A percentile compares a stretch with the other conserved stretches of the same genome.
Evolutionary conservation across 2,329 filamentous ascomycete genomes (phyloP).

Genomic region (Karstenula rhodostoma): DNA sequence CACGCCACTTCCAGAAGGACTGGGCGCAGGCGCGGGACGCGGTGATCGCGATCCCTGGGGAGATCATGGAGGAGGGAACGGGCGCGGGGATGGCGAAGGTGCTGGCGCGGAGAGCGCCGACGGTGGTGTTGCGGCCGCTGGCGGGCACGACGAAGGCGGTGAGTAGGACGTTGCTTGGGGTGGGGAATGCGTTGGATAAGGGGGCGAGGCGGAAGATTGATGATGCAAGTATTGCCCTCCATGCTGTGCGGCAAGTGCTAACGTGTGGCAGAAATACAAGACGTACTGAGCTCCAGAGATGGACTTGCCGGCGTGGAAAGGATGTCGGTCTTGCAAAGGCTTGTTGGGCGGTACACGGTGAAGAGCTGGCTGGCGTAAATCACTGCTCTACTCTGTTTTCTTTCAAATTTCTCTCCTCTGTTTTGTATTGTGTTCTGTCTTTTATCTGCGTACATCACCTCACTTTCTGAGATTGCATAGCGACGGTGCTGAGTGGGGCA

Average conservation of each 20-base stretch:
- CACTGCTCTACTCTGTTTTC: neutral
- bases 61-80: slow-evolving; percentile 85
- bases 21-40: slow-evolving; percentile 87
- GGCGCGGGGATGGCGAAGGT: slow-evolving; percentile 82
- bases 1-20: slow-evolving; percentile 83
- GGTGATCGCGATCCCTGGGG: slow-evolving; percentile 91
- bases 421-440: neutral
- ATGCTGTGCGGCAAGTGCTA: slow-evolving; percentile 8
- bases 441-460: neutral
- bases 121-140: slow-evolving; percentile 87
- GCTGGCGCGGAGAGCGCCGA: slow-evolving; percentile 84
- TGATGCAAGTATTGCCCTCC: slow-evolving; percentile 74
- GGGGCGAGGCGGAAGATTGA: slow-evolving; percentile 81
- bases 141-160: slow-evolving; percentile 90
- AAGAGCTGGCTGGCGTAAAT: neutral
- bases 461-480: neutral
- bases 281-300: slow-evolving; percentile 27
- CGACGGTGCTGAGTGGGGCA: neutral
- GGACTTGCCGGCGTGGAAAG: neutral
- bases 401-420: neutral
- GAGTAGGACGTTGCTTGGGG: slow-evolving; percentile 87
- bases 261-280: slow-evolving; percentile 42
- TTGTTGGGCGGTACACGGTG: neutral
- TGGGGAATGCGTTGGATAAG: slow-evolving; percentile 89
- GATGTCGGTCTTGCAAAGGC: neutral